A percentile compares a stretch with the other conserved stretches of the same genome.
Conservation (phyloP, 164 flowering plant genomes). For the Dillenia turbinata region DNA sequence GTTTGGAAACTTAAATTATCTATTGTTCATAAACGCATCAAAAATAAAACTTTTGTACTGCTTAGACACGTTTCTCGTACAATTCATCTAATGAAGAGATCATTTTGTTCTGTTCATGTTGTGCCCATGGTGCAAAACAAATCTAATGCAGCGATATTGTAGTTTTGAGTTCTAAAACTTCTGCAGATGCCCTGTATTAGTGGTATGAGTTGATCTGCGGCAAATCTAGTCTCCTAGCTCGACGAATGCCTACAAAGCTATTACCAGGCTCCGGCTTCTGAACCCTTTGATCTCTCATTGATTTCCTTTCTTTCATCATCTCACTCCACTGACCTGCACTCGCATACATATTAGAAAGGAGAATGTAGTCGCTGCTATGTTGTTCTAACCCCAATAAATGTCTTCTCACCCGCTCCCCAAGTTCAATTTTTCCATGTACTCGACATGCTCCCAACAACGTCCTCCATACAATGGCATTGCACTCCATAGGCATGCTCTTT, state of each 20-base stretch:
- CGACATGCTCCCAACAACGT: slow-evolving; percentile 51
- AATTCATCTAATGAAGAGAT: too few species aligned
- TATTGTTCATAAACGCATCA: too few species aligned
- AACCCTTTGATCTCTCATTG: slow-evolving; percentile 38
- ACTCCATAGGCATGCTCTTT: slow-evolving; percentile 42
- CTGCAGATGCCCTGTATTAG: too few species aligned
- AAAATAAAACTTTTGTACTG: too few species aligned
- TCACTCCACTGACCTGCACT: slow-evolving; percentile 38
- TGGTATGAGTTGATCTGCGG: too few species aligned
- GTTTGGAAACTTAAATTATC: background rate
- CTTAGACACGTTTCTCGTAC: too few species aligned
- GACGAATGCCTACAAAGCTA: slow-evolving; percentile 22
- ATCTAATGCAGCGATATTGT: too few species aligned
- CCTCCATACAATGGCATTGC: slow-evolving; percentile 58
- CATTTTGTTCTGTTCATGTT: too few species aligned
- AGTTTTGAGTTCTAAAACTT: too few species aligned
- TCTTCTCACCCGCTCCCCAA: slow-evolving; percentile 44
- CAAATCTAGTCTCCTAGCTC: too few species aligned
- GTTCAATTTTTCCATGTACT: slow-evolving; percentile 40
- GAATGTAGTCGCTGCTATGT: slow-evolving; percentile 60
- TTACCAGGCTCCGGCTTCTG: slow-evolving; percentile 52
- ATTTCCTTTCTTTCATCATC: slow-evolving; percentile 22
- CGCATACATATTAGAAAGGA: slow-evolving; percentile 53
- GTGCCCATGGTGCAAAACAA: too few species aligned
- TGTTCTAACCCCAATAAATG: slow-evolving; percentile 47